Percentiles rank a stretch among this genome's conserved stretches.
phyloP scores from a whole-genome alignment of 2,329 filamentous ascomycete genomes.

The Pseudocercospora fuligena region DNA sequence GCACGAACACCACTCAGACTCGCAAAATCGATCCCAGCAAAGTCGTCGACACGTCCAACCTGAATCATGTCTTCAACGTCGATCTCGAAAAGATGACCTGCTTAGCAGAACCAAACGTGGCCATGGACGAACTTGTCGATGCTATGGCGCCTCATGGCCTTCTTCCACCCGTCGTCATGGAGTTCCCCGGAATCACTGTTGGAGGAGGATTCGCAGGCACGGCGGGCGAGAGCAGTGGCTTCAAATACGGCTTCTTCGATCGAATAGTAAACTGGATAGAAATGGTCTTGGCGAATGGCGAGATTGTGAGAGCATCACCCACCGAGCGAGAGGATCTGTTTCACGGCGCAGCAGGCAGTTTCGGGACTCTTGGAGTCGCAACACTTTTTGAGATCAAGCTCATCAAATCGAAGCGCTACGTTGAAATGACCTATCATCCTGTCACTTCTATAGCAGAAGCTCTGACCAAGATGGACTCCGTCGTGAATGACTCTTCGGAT shows the following conservation, averaged over 20 bases:
- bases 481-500: slow-evolving; percentile 44
- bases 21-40: slow-evolving; percentile 44
- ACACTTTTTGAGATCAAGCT: slow-evolving; percentile 60
- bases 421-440: slow-evolving; percentile 55
- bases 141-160: slow-evolving; percentile 61
- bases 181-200: slow-evolving; percentile 69
- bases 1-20: slow-evolving; percentile 56
- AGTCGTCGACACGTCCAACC: slow-evolving; percentile 54
- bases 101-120: slow-evolving; percentile 70
- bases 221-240: slow-evolving; percentile 69
- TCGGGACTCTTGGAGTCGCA: slow-evolving; percentile 70
- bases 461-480: slow-evolving; percentile 45
- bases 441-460: slow-evolving; percentile 49
- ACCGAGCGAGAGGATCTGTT: slow-evolving; percentile 65
- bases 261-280: slow-evolving; percentile 65
- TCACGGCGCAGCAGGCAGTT: slow-evolving; percentile 66
- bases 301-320: slow-evolving; percentile 46
- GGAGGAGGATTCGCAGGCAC: slow-evolving; percentile 71
- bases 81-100: slow-evolving; percentile 49
- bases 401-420: slow-evolving; percentile 53
- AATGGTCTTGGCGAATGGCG: slow-evolving; percentile 66
- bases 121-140: slow-evolving; percentile 68
- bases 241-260: slow-evolving; percentile 70
- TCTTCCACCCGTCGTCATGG: slow-evolving; percentile 70
- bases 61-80: slow-evolving; percentile 55